Evolutionary conservation across 805 yeast genomes (phyloP).

Genomic region (Saturnispora gosingensis): DNA sequence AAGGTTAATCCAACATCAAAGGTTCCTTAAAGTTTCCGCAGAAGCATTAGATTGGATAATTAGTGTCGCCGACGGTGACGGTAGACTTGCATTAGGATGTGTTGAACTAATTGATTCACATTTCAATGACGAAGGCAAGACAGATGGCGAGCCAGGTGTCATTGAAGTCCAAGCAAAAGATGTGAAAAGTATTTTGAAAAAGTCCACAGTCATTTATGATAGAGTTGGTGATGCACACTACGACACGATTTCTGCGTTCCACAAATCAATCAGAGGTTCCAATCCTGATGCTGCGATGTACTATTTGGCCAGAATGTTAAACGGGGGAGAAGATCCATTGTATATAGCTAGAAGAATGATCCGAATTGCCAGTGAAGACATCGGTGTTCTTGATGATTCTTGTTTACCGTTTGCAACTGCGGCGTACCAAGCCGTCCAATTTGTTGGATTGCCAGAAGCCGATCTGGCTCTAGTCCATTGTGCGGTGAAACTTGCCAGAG

Average conservation of each 20-base stretch:
- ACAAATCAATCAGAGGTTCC: slow-evolving; percentile 83
- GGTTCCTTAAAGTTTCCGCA: slow-evolving; percentile 42
- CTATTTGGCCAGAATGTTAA: slow-evolving; percentile 79
- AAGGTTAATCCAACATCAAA: slow-evolving; percentile 39
- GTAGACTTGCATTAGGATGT: slow-evolving; percentile 72
- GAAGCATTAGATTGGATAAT: slow-evolving; percentile 61
- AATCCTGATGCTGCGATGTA: slow-evolving; percentile 85
- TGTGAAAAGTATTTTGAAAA: slow-evolving; percentile 35
- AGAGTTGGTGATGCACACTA: slow-evolving; percentile 87
- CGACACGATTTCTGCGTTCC: slow-evolving; percentile 93
- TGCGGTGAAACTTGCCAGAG: slow-evolving; percentile 79
- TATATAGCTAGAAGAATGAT: slow-evolving; percentile 88
- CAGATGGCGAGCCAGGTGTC: background rate
- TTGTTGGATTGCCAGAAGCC: slow-evolving; percentile 92
- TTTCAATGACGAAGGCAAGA: slow-evolving; percentile 18
- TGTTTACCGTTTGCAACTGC: slow-evolving; percentile 83
- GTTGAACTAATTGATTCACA: slow-evolving; percentile 64
- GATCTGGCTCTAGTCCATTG: slow-evolving; percentile 86
- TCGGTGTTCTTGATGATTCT: slow-evolving; percentile 77
- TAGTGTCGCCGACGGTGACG: slow-evolving; percentile 77
- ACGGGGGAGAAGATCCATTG: slow-evolving; percentile 90
- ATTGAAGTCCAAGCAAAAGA: slow-evolving; percentile 32
- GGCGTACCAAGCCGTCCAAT: slow-evolving; percentile 77
- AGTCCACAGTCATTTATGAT: slow-evolving; percentile 63
- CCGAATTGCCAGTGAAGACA: slow-evolving; percentile 89